Evolutionary conservation across 805 yeast genomes (phyloP).

Genomic region (Starmerella bacillaris): DNA sequence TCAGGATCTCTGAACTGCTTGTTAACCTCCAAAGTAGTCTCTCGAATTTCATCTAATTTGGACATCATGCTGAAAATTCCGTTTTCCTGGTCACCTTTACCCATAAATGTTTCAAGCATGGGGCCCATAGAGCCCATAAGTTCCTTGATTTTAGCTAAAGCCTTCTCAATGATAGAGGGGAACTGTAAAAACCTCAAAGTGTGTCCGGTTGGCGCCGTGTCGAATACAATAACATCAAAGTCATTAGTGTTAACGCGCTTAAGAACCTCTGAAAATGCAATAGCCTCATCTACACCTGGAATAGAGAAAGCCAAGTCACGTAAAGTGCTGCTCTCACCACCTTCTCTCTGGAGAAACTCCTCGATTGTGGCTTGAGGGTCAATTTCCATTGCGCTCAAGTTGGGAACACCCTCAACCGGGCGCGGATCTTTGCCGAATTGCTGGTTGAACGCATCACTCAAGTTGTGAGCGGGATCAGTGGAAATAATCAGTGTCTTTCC

Average conservation of each 20-base stretch:
- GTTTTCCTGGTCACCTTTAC: conserved; percentile 27
- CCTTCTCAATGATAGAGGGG: conserved; percentile 79
- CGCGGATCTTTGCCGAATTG: conserved; percentile 95
- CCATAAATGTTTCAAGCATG: conserved; percentile 60
- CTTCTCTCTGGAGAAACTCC: conserved; percentile 41
- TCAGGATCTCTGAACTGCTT: conserved; percentile 93
- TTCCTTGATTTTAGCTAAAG: conserved; percentile 73
- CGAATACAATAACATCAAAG: conserved; percentile 83
- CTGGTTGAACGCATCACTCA: conserved; percentile 96
- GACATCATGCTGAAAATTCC: conserved; percentile 44
- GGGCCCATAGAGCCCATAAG: conserved; percentile 81
- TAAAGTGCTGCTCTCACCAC: conserved; percentile 43
- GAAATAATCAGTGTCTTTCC: conserved; percentile 79
- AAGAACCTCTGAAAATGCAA: conserved; percentile 93
- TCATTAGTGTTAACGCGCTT: conserved; percentile 72
- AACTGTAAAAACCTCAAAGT: conserved; percentile 86
- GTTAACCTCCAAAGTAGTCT: conserved; percentile 70
- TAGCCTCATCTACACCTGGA: conserved; percentile 97
- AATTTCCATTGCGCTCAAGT: conserved; percentile 93
- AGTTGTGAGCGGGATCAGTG: conserved; percentile 96
- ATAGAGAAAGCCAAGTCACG: conserved; percentile 84
- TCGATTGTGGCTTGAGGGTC: conserved; percentile 89
- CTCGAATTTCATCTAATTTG: conserved; percentile 65
- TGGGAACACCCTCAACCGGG: conserved; percentile 71
- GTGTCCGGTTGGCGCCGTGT: conserved; percentile 99